These are phyloP conservation scores for Eutypa lata DNA, from an alignment of 2,329 filamentous ascomycete species.

Conservation along the genomic window DNA sequence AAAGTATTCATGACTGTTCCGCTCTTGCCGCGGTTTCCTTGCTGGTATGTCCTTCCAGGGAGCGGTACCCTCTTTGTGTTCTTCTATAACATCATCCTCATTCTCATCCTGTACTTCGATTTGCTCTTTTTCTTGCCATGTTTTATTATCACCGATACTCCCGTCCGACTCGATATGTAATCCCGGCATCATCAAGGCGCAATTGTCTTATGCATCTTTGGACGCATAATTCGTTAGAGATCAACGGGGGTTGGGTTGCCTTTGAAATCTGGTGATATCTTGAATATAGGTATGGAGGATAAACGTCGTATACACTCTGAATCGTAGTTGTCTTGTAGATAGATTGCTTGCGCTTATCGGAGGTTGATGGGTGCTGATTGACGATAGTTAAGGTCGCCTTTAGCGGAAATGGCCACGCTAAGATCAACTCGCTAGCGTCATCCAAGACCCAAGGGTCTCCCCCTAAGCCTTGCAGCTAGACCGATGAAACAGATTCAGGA, in stretches of 20 bases:
- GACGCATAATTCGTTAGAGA: not conserved
- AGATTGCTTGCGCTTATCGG: too few relatives aligned
- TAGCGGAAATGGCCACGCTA: too few relatives aligned
- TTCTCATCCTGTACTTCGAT: not conserved
- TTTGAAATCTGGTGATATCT: not conserved
- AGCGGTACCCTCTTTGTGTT: not conserved
- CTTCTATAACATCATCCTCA: not conserved
- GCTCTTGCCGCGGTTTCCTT: not conserved
- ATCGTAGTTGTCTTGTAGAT: too few relatives aligned
- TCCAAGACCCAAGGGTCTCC: too few relatives aligned
- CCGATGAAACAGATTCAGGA: too few relatives aligned
- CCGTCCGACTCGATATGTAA: not conserved
- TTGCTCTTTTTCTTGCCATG: not conserved
- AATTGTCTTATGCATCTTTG: not conserved
- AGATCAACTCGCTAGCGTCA: too few relatives aligned
- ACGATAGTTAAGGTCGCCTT: too few relatives aligned
- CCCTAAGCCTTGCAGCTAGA: too few relatives aligned
- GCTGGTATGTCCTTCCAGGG: not conserved
- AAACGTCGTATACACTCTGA: not conserved
- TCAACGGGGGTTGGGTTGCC: not conserved
- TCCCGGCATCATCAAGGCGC: conserved; percentile 1
- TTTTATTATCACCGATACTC: not conserved
- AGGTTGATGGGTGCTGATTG: too few relatives aligned
- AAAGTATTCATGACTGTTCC: not conserved
- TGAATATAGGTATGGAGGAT: not conserved